Conservation (phyloP, 805 yeast genomes). For the Yarrowia sp. region DNA sequence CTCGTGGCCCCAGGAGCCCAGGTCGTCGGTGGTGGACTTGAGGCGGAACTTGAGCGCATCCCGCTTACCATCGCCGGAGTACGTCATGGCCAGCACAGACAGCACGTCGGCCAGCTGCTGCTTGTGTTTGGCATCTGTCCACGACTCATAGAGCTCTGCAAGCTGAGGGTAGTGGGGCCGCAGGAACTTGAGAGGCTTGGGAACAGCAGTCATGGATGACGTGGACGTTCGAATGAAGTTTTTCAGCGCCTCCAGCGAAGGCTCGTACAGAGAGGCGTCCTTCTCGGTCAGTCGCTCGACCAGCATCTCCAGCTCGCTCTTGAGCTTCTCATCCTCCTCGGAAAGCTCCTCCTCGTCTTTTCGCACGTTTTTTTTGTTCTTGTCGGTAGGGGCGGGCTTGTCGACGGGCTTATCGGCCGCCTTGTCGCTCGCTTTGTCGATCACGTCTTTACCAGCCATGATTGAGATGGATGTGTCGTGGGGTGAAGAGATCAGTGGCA, state of each 20-base stretch:
- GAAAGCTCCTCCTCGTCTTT: constrained; percentile 75
- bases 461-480: constrained; percentile 3
- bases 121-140: constrained; percentile 51
- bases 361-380: background rate
- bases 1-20: constrained; percentile 96
- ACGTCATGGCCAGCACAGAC: constrained; percentile 94
- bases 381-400: background rate
- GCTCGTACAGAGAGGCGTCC: constrained; percentile 48
- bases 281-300: constrained; percentile 67
- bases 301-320: constrained; percentile 78
- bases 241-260: constrained; percentile 69
- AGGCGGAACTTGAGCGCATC: constrained; percentile 81
- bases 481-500: constrained; percentile 15
- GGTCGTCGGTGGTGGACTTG: constrained; percentile 52
- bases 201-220: constrained; percentile 98
- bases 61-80: constrained; percentile 73
- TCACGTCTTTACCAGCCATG: constrained; percentile 11
- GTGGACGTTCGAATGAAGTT: constrained; percentile 85
- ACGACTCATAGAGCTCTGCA: constrained; percentile 60
- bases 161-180: constrained; percentile 81
- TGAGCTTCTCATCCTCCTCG: constrained; percentile 88
- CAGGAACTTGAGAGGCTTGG: constrained; percentile 93
- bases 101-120: constrained; percentile 77
- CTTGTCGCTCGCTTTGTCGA: constrained; percentile 26
- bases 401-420: background rate